These are phyloP conservation scores for Lanzia echinophila DNA, from an alignment of 2,329 filamentous ascomycete species.

Conservation along the genomic window DNA sequence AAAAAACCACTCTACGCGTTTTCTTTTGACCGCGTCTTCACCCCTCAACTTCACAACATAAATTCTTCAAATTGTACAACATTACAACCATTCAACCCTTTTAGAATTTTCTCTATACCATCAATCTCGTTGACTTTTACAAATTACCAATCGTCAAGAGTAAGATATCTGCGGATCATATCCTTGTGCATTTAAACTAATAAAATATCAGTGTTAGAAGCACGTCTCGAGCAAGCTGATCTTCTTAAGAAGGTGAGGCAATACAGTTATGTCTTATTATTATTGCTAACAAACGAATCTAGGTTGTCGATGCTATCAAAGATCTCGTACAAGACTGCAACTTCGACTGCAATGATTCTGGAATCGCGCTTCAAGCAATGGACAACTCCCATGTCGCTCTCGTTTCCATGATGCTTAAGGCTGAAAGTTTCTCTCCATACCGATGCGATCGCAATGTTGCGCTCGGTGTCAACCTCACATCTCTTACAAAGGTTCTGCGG, in stretches of 20 bases:
- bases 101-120: too few relatives aligned
- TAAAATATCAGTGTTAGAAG: conserved; percentile 67
- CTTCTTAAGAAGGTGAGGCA: conserved; percentile 80
- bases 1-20: conserved; percentile 13
- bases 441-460: conserved; percentile 99
- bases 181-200: neutral
- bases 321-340: conserved; percentile 99
- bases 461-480: conserved; percentile 92
- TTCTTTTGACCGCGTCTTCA: conserved; percentile 9
- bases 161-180: neutral
- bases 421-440: conserved; percentile 89
- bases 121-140: too few relatives aligned
- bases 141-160: neutral
- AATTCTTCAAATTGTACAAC: neutral
- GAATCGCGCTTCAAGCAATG: conserved; percentile 97
- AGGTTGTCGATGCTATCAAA: conserved; percentile 99
- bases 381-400: conserved; percentile 99
- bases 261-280: neutral
- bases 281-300: conserved; percentile 20
- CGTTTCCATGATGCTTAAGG: conserved; percentile 97
- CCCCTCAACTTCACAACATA: conserved; percentile 1
- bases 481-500: conserved; percentile 93
- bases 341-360: conserved; percentile 99
- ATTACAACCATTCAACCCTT: neutral
- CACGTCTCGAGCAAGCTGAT: conserved; percentile 88